Evolutionary conservation across 2,329 filamentous ascomycete species (phyloP), one percentile per base, ranked within the genome.

Genomic region (Rhytidhysteron rufulum): DNA sequence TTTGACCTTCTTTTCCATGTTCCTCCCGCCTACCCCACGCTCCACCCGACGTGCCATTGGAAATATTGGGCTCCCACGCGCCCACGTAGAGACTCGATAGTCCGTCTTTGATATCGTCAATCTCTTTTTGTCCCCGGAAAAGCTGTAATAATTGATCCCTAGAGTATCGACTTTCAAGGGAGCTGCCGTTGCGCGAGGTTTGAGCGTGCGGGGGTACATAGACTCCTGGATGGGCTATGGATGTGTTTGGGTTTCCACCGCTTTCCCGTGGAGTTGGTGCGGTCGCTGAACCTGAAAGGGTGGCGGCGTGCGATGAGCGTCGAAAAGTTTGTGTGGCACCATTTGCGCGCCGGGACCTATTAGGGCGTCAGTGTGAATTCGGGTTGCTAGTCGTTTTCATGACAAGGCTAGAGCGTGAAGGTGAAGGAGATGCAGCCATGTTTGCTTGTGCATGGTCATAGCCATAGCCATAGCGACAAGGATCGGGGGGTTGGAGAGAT

Each of bases 21-120:
- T 96, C 89, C 43, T 79, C 78, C 51, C 74, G 77, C 64, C 90
- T 88, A 37, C 86, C 86, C 88, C 88, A 95, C 39, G 79, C 78
- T 19, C 62, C 60, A 35, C 56, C 71, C 56, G 65, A 75, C 56
- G 60, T 55, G 22, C 83, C 82, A 53, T 88, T 89, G 30, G 80
- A 70, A 37, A 82, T 77, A 43, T 82, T 79, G 20, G 89, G 87
- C 62, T 88, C 83, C 89, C 89, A 96, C 45, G 82, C 82, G 40
- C 81, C 75, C 53, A 85, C 78, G 58, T 85, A 90, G 41, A 94
- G 75, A 45, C 75, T 73, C 33, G 83, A 75, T 29, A 88, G 70
- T 48, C 83, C 78, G 44, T 80, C 76, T 38, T 74, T 75, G 46
- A 78, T 72, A 39, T 66, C 66, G 33, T 74, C 71, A 31, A 71